Evolutionary conservation across 306 rosid genomes (phyloP).

Genomic region (Quercus robur): DNA sequence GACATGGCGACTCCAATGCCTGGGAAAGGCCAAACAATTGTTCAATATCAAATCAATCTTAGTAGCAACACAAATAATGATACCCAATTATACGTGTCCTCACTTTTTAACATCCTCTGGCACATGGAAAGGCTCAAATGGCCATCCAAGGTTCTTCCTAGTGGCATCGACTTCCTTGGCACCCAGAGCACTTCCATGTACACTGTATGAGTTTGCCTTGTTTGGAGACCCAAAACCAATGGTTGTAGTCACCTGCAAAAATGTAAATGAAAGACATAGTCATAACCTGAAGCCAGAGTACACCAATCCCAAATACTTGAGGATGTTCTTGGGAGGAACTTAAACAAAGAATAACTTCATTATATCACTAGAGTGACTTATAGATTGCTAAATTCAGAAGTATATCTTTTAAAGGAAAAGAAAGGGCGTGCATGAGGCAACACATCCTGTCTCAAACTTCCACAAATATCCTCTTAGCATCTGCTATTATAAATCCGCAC

Average conservation of each 20-base stretch:
- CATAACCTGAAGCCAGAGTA: not conserved
- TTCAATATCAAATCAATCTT: conserved; percentile 22
- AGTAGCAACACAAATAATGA: not conserved
- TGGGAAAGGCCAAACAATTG: conserved; percentile 22
- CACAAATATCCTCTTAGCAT: not conserved
- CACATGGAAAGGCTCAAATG: conserved; percentile 93
- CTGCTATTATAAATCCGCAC: not conserved
- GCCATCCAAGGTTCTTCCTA: conserved; percentile 91
- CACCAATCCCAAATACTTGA: not conserved
- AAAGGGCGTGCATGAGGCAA: not conserved
- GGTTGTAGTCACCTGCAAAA: conserved; percentile 84
- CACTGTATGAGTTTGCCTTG: conserved; percentile 96
- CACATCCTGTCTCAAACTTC: not conserved
- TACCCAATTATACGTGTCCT: conserved; percentile 10
- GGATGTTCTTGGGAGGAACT: not conserved
- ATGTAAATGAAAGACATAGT: conserved; percentile 1
- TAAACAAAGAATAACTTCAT: not conserved
- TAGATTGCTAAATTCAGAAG: not conserved
- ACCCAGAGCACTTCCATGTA: conserved; percentile 96
- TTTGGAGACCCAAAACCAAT: conserved; percentile 99
- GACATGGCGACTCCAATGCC: conserved; percentile 97
- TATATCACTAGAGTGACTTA: not conserved
- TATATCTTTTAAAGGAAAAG: too few relatives aligned
- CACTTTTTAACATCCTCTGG: conserved; percentile 94
- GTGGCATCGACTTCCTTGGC: conserved; percentile 99